phyloP scores from a whole-genome alignment of 345 rosid genomes.

The Eucalyptus erythrocorys region DNA sequence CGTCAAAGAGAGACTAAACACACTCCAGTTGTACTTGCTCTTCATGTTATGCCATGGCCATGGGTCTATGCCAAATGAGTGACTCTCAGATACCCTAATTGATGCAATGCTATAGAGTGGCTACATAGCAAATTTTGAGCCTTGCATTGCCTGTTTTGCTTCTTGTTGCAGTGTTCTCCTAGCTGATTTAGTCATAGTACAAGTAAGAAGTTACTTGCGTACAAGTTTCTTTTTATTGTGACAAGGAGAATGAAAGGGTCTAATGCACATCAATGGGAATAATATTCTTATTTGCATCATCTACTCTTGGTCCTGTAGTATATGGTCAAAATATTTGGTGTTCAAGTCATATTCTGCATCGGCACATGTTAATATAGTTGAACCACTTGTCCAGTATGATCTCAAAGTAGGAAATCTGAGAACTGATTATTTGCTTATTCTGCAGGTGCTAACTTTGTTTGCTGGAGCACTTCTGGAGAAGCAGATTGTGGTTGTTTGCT shows the following conservation, averaged over 20 bases:
- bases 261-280: background rate
- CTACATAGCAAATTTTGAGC: background rate
- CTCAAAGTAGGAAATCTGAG: background rate
- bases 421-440: background rate
- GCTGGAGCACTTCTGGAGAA: slow-evolving; percentile 87
- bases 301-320: background rate
- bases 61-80: background rate
- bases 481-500: slow-evolving; percentile 79
- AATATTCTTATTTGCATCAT: background rate
- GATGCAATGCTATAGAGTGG: background rate
- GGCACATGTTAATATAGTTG: background rate
- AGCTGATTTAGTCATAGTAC: background rate
- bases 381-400: background rate
- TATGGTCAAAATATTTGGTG: background rate
- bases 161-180: background rate
- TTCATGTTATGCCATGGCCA: background rate
- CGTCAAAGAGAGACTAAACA: background rate
- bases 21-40: background rate
- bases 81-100: background rate
- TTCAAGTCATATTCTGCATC: background rate
- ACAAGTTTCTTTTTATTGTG: background rate
- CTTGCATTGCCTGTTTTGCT: background rate
- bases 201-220: background rate
- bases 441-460: slow-evolving; percentile 70
- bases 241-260: background rate